A percentile compares a stretch with the other conserved stretches of the same genome.
Conservation (phyloP, 768 basidiomycete species). For the Podaxis mareebaensis region DNA sequence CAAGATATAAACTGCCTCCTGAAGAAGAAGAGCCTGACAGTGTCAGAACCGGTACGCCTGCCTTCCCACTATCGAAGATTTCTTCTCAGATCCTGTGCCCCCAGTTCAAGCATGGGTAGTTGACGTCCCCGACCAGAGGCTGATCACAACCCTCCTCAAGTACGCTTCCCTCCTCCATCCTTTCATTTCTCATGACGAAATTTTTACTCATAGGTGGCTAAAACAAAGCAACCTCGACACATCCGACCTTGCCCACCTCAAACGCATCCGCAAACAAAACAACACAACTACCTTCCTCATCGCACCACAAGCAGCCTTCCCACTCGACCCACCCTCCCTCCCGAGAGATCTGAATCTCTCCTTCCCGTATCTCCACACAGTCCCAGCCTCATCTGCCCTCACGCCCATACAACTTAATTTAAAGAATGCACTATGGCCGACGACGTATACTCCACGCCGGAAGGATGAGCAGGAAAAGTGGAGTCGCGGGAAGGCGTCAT, state of each 20-base stretch:
- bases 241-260: constrained; percentile 68
- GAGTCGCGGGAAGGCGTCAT: constrained; percentile 63
- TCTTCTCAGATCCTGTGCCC: constrained; percentile 2
- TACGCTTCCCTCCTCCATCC: constrained; percentile 27
- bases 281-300: constrained; percentile 57
- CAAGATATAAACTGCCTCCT: constrained; percentile 55
- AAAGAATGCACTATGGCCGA: constrained; percentile 87
- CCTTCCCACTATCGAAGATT: background rate
- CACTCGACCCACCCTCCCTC: constrained; percentile 42
- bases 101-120: constrained; percentile 78
- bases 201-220: constrained; percentile 57
- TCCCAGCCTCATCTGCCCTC: constrained; percentile 69
- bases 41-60: constrained; percentile 54
- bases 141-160: constrained; percentile 66
- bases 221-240: constrained; percentile 62
- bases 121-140: constrained; percentile 62
- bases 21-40: constrained; percentile 63
- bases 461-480: constrained; percentile 69
- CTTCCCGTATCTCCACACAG: constrained; percentile 54
- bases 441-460: constrained; percentile 66
- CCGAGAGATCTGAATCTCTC: constrained; percentile 50
- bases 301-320: constrained; percentile 26
- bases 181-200: background rate
- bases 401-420: constrained; percentile 62
- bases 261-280: constrained; percentile 65